Percentiles rank a stretch among this genome's conserved stretches.
These are phyloP conservation scores for Smithsoniella earleae DNA, from an alignment of 163 green algal genomes.

Conservation along the genomic window DNA sequence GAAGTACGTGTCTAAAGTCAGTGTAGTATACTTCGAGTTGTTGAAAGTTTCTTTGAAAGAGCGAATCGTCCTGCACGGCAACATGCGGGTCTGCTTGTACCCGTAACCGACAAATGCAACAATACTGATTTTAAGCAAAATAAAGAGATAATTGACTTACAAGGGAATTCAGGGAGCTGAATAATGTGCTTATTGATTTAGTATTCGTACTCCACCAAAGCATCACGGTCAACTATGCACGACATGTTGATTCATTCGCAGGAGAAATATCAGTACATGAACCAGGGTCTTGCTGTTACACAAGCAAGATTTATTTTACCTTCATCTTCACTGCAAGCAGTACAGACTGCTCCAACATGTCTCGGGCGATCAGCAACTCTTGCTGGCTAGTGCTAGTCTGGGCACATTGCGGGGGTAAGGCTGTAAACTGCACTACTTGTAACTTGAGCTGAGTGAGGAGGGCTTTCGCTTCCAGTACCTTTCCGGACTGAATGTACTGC, in stretches of 20 bases:
- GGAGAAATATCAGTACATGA: no score
- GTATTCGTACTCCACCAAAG: no score
- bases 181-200: no score
- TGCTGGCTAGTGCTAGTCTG: slow-evolving; percentile 52
- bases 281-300: no score
- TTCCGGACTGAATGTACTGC: background rate
- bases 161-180: no score
- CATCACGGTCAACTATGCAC: no score
- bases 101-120: no score
- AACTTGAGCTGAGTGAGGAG: slow-evolving; percentile 63
- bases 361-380: slow-evolving; percentile 61
- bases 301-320: no score
- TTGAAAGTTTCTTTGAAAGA: slow-evolving; percentile 80
- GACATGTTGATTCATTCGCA: no score
- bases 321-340: slow-evolving; percentile 41
- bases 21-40: slow-evolving; percentile 85
- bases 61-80: slow-evolving; percentile 66
- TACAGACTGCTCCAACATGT: slow-evolving; percentile 67
- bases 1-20: slow-evolving; percentile 60
- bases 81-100: no score
- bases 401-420: slow-evolving; percentile 54
- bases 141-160: no score
- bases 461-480: slow-evolving; percentile 38
- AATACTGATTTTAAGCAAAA: no score
- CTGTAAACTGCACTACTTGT: slow-evolving; percentile 53